Evolutionary conservation across 306 rosid species (phyloP), one percentile per base, ranked within the genome.

Genomic region (Macrotyloma uniflorum): DNA sequence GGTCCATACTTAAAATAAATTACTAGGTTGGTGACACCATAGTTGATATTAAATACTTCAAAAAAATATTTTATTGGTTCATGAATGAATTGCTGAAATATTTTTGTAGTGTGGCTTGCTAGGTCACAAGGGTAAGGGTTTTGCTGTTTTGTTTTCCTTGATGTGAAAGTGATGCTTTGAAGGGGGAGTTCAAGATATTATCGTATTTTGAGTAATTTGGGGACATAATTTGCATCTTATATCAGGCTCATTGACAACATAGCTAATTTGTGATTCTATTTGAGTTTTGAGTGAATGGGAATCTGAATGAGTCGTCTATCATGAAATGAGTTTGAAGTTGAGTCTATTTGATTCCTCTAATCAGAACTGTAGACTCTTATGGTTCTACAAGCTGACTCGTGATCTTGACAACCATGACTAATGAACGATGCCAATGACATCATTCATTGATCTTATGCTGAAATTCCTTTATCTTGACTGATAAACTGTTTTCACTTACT

Each of bases 381-480:
- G 15, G 20, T 62, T 62, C 68, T 62, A 19, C 26, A 4, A 15
- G 23, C n/a, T 74, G 19, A 59, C 20, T 9, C 6, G 16, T 46
- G 30, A 14, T 1, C 9, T 62, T 32, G 12, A n/a, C 33, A 43
- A 36, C 62, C n/a, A 46, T 4, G 30, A 5, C 4, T 73, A 50
- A 77, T 77, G 12, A 23, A 64, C 43, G 71, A 65, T 71, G 18
- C 70, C 33, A 33, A 53, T 54, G 57, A 51, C 62, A 45, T 69
- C 18, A 5, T 43, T 50, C 33, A 32, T 61, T 62, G 30, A 69
- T 69, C 76, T 59, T 58, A 22, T 23, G 69, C 76, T 32, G 47
- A 77, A 63, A 22, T n/a, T 67, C 58, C 59, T 53, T 62, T 40
- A 24, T 30, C 8, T 18, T 36, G 30, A 8, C 47, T 51, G 38